phyloP scores from a whole-genome alignment of 805 yeast genomes.

The Brettanomyces naardenensis region DNA sequence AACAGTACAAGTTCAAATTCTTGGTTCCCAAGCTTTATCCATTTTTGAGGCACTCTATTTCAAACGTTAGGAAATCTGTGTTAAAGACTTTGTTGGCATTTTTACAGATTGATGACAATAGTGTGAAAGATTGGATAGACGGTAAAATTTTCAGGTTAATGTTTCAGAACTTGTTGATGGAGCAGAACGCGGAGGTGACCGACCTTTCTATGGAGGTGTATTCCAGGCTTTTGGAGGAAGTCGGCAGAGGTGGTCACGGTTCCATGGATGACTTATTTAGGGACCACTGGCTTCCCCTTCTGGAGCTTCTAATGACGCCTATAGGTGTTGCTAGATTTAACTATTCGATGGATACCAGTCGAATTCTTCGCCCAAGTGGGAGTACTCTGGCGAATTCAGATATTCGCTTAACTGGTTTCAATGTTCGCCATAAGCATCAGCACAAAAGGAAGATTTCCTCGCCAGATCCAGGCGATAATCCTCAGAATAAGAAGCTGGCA shows the following conservation, averaged over 20 bases:
- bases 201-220: constrained; percentile 58
- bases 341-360: constrained; percentile 72
- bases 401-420: constrained; percentile 20
- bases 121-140: constrained; percentile 63
- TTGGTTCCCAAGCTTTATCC: constrained; percentile 91
- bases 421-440: constrained; percentile 10
- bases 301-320: constrained; percentile 79
- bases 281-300: constrained; percentile 50
- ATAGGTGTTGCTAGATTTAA: constrained; percentile 88
- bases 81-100: constrained; percentile 75
- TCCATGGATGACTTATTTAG: constrained; percentile 46
- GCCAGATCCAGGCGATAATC: constrained; percentile 9
- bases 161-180: constrained; percentile 82
- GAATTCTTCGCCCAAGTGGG: constrained; percentile 78
- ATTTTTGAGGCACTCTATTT: constrained; percentile 86
- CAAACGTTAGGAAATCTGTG: constrained; percentile 85
- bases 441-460: constrained; percentile 1
- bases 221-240: constrained; percentile 42
- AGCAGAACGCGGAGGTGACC: constrained; percentile 73
- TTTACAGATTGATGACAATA: constrained; percentile 40
- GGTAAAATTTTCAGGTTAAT: constrained; percentile 65
- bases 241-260: constrained; percentile 22
- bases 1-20: constrained; percentile 53
- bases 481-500: constrained; percentile 17
- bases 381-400: constrained; percentile 26